A percentile compares a stretch with the other conserved stretches of the same genome.
These are phyloP conservation scores for Komagataella ulmi DNA, from an alignment of 805 yeast genomes.

Conservation along the genomic window DNA sequence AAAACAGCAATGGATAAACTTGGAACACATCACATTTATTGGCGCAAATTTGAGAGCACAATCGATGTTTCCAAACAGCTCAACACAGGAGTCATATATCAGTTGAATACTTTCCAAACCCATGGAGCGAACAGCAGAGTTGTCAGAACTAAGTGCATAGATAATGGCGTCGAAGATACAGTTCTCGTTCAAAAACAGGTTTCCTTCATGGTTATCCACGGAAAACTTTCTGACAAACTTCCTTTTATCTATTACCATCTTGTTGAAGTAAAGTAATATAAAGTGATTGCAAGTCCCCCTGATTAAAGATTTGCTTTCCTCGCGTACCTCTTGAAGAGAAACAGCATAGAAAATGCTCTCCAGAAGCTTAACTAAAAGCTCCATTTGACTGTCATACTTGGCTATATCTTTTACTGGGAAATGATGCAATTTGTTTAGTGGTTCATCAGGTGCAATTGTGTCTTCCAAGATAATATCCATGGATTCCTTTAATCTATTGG, in stretches of 20 bases:
- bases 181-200: conserved; percentile 52
- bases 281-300: conserved; percentile 66
- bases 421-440: conserved; percentile 14
- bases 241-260: conserved; percentile 54
- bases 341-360: conserved; percentile 67
- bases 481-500: conserved; percentile 32
- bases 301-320: conserved; percentile 51
- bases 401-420: conserved; percentile 32
- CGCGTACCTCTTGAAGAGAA: conserved; percentile 57
- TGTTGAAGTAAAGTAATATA: conserved; percentile 64
- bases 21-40: conserved; percentile 62
- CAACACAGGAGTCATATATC: conserved; percentile 46
- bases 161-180: conserved; percentile 64
- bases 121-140: conserved; percentile 51
- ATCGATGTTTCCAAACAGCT: conserved; percentile 55
- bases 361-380: conserved; percentile 46
- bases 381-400: conserved; percentile 47
- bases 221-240: conserved; percentile 59
- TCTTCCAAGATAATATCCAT: conserved; percentile 27
- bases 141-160: conserved; percentile 69
- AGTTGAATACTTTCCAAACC: conserved; percentile 56
- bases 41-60: conserved; percentile 62
- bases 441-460: conserved; percentile 9
- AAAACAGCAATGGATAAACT: conserved; percentile 83
- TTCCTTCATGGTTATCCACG: conserved; percentile 71